Evolutionary conservation across 148 eudicot genomes (phyloP).

Genomic region (Camellia sinensis): DNA sequence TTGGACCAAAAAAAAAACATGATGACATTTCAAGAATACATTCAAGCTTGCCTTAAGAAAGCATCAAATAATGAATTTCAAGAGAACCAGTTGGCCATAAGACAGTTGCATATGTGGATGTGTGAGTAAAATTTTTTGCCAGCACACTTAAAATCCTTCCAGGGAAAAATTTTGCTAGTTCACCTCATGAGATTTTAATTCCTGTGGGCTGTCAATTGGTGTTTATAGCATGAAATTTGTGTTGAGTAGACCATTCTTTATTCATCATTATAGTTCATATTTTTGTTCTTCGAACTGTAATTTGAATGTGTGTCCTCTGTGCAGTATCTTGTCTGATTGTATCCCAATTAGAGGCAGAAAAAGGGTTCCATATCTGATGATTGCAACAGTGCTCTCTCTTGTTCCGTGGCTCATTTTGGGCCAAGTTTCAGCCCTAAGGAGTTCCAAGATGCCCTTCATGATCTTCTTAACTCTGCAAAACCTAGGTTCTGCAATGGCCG

Average conservation of each 20-base stretch:
- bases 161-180: too few species aligned
- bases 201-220: not conserved
- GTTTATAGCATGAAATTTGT: not conserved
- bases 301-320: constrained; percentile 19
- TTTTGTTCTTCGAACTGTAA: constrained; percentile 18
- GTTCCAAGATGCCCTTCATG: constrained; percentile 52
- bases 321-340: constrained; percentile 91
- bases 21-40: not conserved
- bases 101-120: not conserved
- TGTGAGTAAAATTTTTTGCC: not conserved
- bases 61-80: not conserved
- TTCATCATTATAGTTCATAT: not conserved
- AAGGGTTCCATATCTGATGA: constrained; percentile 74
- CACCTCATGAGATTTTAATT: not conserved
- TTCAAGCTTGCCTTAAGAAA: not conserved
- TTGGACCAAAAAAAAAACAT: not conserved
- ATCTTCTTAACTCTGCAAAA: constrained; percentile 77
- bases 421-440: constrained; percentile 48
- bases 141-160: too few species aligned
- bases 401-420: constrained; percentile 80
- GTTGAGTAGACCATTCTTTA: not conserved
- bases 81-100: not conserved
- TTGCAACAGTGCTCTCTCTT: constrained; percentile 78
- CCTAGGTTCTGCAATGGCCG: constrained; percentile 97
- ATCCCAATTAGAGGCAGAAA: constrained; percentile 83